Percentiles rank a stretch among this genome's conserved stretches.
These are phyloP conservation scores for Coemansia sp. DNA, from an alignment of 192 early-diverging fungal species.

Conservation along the genomic window DNA sequence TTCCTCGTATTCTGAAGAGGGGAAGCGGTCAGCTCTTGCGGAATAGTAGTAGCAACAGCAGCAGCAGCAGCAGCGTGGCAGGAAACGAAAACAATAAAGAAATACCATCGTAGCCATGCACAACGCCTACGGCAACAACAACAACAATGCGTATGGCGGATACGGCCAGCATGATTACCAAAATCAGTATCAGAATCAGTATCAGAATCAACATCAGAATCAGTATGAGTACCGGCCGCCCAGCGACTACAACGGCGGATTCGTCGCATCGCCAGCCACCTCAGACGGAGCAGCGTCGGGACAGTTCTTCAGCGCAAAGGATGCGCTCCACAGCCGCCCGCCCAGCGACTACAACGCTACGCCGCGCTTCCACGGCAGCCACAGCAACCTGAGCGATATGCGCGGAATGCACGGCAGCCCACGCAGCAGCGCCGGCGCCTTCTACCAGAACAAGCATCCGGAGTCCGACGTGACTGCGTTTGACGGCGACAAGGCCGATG, in stretches of 20 bases:
- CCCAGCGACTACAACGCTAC: no score
- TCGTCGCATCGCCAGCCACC: not conserved
- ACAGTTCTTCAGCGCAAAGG: slow-evolving; percentile 15
- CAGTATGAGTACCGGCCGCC: slow-evolving; percentile 8
- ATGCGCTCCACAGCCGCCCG: not conserved
- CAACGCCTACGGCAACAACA: not conserved
- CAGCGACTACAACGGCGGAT: slow-evolving; percentile 6
- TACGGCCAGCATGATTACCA: not conserved
- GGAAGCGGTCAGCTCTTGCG: no score
- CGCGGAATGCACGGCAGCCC: not conserved
- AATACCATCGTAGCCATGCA: not conserved
- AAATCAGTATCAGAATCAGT: not conserved
- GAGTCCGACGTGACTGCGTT: slow-evolving; percentile 22
- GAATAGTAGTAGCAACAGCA: not conserved
- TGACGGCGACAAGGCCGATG: slow-evolving; percentile 4
- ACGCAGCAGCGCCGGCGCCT: not conserved
- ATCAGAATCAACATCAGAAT: not conserved
- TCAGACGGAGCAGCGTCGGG: not conserved
- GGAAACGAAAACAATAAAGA: not conserved
- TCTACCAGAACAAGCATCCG: slow-evolving; percentile 19
- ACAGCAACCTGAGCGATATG: not conserved
- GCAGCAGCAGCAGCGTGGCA: not conserved
- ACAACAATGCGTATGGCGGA: not conserved
- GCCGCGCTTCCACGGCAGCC: not conserved
- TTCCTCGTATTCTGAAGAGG: no score